Conservation (phyloP, 148 eudicot species). For the Chenopodium suecicum region DNA sequence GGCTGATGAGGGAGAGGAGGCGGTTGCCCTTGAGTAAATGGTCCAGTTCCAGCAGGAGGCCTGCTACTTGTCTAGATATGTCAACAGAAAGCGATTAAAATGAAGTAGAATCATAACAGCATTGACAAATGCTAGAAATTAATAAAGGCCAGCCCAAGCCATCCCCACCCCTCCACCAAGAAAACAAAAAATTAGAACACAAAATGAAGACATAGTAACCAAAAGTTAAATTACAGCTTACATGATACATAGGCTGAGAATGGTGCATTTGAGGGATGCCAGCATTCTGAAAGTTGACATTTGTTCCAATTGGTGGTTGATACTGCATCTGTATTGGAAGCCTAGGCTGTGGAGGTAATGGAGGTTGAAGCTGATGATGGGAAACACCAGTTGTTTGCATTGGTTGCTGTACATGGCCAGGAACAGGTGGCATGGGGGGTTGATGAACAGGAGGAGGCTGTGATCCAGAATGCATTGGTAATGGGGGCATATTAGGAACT, state of each 20-base stretch:
- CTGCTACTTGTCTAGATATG: conserved; percentile 51
- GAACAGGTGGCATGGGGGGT: conserved; percentile 46
- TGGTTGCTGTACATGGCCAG: conserved; percentile 66
- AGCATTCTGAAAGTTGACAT: conserved; percentile 63
- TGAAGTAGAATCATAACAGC: no score
- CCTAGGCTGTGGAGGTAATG: conserved; percentile 66
- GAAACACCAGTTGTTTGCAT: conserved; percentile 49
- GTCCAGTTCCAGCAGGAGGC: conserved; percentile 53
- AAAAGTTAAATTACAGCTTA: conserved; percentile 28
- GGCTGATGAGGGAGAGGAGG: conserved; percentile 55
- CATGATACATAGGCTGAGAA: conserved; percentile 76
- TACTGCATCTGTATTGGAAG: conserved; percentile 60
- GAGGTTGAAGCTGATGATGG: conserved; percentile 66
- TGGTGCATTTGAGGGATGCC: conserved; percentile 70
- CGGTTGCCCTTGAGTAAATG: conserved; percentile 73
- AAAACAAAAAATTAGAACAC: not conserved
- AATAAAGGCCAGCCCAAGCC: not conserved
- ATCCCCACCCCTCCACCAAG: no score
- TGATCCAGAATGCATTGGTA: conserved; percentile 47
- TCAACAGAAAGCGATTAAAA: not conserved
- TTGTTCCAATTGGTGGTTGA: conserved; percentile 61
- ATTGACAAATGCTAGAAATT: not conserved
- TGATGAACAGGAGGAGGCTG: conserved; percentile 53
- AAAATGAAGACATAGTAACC: not conserved
- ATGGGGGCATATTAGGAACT: conserved; percentile 48